Percentiles rank a stretch among this genome's conserved stretches.
phyloP scores from a whole-genome alignment of 2,329 filamentous ascomycete genomes.

The Ascochyta rabiei region DNA sequence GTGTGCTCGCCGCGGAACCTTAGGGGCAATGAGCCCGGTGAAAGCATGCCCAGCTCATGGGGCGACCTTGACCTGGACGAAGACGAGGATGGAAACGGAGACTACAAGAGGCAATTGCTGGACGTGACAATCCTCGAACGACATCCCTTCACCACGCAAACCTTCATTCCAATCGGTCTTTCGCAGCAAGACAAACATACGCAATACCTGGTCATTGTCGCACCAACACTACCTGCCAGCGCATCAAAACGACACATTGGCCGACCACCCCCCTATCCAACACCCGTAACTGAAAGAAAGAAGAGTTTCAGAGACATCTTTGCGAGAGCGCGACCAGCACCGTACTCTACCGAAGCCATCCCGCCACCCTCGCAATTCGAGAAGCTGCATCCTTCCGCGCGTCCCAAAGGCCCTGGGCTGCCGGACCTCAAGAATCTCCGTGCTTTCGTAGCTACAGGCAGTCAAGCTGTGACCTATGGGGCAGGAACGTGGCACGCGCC shows the following conservation, averaged over 20 bases:
- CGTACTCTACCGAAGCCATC: conserved; percentile 59
- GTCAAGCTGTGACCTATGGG: conserved; percentile 89
- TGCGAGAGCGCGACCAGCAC: conserved; percentile 49
- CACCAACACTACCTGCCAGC: conserved; percentile 70
- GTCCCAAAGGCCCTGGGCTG: conserved; percentile 60
- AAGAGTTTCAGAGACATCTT: conserved; percentile 49
- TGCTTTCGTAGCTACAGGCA: conserved; percentile 78
- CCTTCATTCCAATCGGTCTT: conserved; percentile 78
- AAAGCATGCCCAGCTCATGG: conserved; percentile 44
- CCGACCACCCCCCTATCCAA: conserved; percentile 52
- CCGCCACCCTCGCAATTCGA: conserved; percentile 40
- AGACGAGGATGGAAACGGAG: conserved; percentile 35
- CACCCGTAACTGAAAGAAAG: conserved; percentile 36
- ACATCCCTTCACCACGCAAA: conserved; percentile 93
- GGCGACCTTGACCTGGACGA: conserved; percentile 44
- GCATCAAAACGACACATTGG: conserved; percentile 34
- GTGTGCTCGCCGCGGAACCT: conserved; percentile 74
- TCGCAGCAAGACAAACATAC: conserved; percentile 53
- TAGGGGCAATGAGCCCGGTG: conserved; percentile 46
- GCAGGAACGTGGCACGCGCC: conserved; percentile 95
- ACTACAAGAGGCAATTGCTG: conserved; percentile 56
- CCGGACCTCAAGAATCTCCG: conserved; percentile 74
- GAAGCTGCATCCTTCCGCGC: conserved; percentile 38
- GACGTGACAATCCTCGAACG: conserved; percentile 79
- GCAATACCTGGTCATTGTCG: conserved; percentile 84